These are phyloP conservation scores for Hirschfeldia incana DNA, from an alignment of 345 rosid genomes.

Conservation along the genomic window DNA sequence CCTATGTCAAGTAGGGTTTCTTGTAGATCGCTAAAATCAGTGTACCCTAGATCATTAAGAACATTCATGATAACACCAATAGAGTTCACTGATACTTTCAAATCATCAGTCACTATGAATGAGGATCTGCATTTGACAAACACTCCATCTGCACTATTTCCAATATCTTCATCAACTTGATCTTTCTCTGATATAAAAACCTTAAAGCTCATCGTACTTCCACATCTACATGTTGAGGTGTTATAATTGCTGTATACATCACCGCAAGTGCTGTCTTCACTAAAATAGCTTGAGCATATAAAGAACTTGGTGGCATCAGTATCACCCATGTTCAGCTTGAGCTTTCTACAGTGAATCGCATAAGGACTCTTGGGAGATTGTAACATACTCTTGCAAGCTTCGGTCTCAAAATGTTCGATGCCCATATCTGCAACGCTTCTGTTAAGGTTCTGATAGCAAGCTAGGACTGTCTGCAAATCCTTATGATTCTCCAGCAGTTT, in stretches of 20 bases:
- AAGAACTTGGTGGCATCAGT: slow-evolving; percentile 3
- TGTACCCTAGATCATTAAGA: not conserved
- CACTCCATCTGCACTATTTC: slow-evolving; percentile 7
- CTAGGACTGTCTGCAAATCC: not conserved
- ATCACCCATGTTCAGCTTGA: slow-evolving; percentile 4
- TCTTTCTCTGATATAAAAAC: not conserved
- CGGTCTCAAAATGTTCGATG: not conserved
- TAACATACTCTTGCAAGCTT: slow-evolving; percentile 26
- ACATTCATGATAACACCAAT: not conserved
- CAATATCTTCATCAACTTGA: not conserved
- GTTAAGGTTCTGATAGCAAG: slow-evolving; percentile 14
- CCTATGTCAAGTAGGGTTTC: slow-evolving; percentile 9
- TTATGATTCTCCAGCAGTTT: not conserved
- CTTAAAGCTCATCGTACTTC: not conserved
- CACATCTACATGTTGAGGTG: slow-evolving; percentile 12
- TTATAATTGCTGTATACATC: not conserved
- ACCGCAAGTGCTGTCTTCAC: not conserved
- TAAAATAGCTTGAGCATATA: not conserved
- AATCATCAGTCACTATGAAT: slow-evolving; percentile 25
- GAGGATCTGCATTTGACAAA: not conserved
- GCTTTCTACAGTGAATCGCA: slow-evolving; percentile 3
- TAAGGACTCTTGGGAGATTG: not conserved
- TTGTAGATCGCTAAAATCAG: not conserved
- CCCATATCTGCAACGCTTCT: slow-evolving; percentile 13
- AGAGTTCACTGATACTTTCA: not conserved